Conservation (phyloP, 345 rosid species). For the Excoecaria agallocha region DNA sequence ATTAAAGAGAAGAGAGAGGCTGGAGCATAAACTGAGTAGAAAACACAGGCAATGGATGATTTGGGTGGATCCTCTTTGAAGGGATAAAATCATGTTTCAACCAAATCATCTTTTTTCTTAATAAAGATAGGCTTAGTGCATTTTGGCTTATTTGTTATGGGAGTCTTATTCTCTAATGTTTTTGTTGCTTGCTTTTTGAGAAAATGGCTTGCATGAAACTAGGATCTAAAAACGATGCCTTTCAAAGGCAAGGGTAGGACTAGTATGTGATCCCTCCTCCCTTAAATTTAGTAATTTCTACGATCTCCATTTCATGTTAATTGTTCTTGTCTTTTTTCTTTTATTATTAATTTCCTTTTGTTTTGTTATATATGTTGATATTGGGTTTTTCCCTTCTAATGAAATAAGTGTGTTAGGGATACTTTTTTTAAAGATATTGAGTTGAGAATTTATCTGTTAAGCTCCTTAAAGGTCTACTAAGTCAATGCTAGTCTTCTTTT, state of each 20-base stretch:
- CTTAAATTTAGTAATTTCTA: neutral
- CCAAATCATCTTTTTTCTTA: no score
- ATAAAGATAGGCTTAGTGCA: no score
- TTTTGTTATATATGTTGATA: neutral
- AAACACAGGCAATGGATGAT: no score
- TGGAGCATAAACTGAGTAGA: no score
- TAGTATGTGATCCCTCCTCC: slow-evolving; percentile 49
- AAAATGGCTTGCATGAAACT: slow-evolving; percentile 87
- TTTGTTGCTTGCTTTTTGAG: slow-evolving; percentile 13
- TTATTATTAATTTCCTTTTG: neutral
- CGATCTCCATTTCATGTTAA: neutral
- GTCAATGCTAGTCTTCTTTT: no score
- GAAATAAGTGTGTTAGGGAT: neutral
- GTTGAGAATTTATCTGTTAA: neutral
- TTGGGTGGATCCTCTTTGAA: no score
- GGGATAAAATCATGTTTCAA: no score
- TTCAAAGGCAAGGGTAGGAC: slow-evolving; percentile 93
- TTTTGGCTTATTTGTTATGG: neutral
- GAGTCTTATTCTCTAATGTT: neutral
- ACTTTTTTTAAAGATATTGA: neutral
- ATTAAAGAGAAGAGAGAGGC: no score
- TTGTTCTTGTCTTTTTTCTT: slow-evolving; percentile 5
- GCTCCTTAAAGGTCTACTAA: neutral
- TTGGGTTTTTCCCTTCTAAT: slow-evolving; percentile 3
- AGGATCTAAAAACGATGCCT: slow-evolving; percentile 92